Evolutionary conservation across 176 grass and related monocot genomes (phyloP), one percentile per base, ranked within the genome.

Genomic region (Pharus latifolius): DNA sequence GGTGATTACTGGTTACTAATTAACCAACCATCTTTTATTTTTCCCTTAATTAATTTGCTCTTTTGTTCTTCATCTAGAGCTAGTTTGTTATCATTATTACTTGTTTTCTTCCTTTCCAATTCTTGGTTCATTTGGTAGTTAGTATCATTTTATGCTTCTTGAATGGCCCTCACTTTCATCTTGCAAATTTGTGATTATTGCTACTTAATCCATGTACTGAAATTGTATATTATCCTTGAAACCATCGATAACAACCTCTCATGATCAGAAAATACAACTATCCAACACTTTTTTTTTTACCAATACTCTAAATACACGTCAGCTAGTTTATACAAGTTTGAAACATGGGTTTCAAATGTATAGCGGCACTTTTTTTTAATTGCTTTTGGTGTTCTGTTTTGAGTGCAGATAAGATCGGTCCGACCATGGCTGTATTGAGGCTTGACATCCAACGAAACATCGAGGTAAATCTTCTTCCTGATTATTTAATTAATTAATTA

Each of bases 351-450:
- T n/a, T n/a, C n/a, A n/a, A n/a, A n/a, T n/a, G n/a, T n/a, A n/a
- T n/a, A n/a, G n/a, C n/a, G n/a, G 8, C 27, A 31, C 29, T 31
- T 49, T 43, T 26, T 56, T 3, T 46, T 59, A 33, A 24, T 56
- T 66, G 40, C 58, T 70, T 38, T 23, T 20, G 60, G 19, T 20
- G 57, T 19, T 45, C 22, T 56, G 1, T 49, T 14, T 37, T 63
- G 63, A 25, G 47, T 85, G 61, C 88, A 96, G 92, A 96, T 92
- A 96, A 91, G 85, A 91, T 96, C 43, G 92, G 88, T 49, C 88
- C 92, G 49, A 91, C 88, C 58, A 86, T 96, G 92, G 85, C 85
- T 22, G 92, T 96, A 41, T 67, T 96, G 72, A 80, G 92, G 68
- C 85, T 86, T 72, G 92, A 96, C 85, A 69, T 96, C 80, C 79